Evolutionary conservation across 805 yeast species (phyloP), one percentile per base, ranked within the genome.

Genomic region (Ogataea angusta): DNA sequence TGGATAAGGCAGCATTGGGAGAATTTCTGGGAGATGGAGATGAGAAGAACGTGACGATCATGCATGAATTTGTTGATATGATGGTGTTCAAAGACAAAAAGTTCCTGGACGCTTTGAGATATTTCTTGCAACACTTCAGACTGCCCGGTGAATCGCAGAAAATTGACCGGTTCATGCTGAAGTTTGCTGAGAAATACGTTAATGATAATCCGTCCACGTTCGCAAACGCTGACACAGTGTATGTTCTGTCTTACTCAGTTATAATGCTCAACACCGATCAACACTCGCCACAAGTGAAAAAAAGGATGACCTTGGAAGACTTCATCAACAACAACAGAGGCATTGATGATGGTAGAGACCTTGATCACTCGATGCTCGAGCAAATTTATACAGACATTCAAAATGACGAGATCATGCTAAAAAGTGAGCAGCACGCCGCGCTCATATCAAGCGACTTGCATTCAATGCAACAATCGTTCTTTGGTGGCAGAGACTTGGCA

Each of bases 71-170:
- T 67, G 95, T 91, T 21, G 96, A 90, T 57, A 67, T 73, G 48
- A 82, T 93, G 81, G 86, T 89, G 41, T 91, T 93, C 60, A 66
- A 73, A 5, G 71, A 72, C 24, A 60, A 73, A 49, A 68, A 79
- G 1, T 89, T 93, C 57, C 89, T 90, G 12, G 95, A 83, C 51
- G 95, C 98, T 0, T 69, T 93, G 68, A 76, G 99, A 51, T 69
- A 67, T 12, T 88, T 88, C 56, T 71, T 93, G 44, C 99, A 95
- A 57, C 73, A 79, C 34, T 95, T 93, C 67, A 74, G 99, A 60
- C 73, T 93, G 45, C 99, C 99, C 2, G 99, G 99, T 36, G 99
- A 93, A 66, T 90, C 96, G 5, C 99, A 93, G 66, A 91, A 93
- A 57, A 91, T 93, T 59, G 99, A 93, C 69, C 75, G 99, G 53